Evolutionary conservation across 2,329 filamentous ascomycete species (phyloP), one percentile per base, ranked within the genome.

Genomic region (Cercospora sp.): DNA sequence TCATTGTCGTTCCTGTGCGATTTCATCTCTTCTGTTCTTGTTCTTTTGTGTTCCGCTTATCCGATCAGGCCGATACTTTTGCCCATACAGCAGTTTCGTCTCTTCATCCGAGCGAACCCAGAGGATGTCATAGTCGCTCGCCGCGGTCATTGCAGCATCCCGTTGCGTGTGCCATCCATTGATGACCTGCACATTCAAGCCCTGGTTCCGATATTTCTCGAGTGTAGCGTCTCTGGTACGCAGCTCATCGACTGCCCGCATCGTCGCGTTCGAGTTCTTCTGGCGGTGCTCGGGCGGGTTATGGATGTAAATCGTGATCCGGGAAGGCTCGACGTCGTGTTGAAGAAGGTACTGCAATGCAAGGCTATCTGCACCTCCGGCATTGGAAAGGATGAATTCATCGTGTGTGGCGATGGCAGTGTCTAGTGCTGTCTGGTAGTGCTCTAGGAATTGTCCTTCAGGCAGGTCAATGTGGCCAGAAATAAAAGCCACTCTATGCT

Each of bases 401-500:
- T 66, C 40, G 21, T 61, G 37, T 5, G 18, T 21, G 24, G 13
- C 18, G 30, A 61, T 61, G 6, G 64, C 64, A 13, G 5, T 12
- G 18, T 61, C 30, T 32, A 66, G n/a, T 45, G 43, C 61, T 37
- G 26, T 24, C 34, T 34, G 45, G 49, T 60, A 55, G 9, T 40
- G 57, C 24, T 55, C 30, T 10, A 66, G 43, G 16, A 61, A 66
- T 40, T 55, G 26, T 28, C 12, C 28, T 66, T 66, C 57, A 32
- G 64, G 57, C 21, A 66, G 57, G 45, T 66, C 64, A 30, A 66
- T 66, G 40, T 66, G 64, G 21, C 64, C 64, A 13, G 64, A 66
- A 21, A 61, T 40, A 43, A 66, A 66, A 3, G 64, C 64, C 4
- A 55, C 60, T 55, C 45, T 60, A 9, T 6, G 26, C 45, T 13